phyloP scores from a whole-genome alignment of 2,329 filamentous ascomycete species.

The Verruconis gallopava region DNA sequence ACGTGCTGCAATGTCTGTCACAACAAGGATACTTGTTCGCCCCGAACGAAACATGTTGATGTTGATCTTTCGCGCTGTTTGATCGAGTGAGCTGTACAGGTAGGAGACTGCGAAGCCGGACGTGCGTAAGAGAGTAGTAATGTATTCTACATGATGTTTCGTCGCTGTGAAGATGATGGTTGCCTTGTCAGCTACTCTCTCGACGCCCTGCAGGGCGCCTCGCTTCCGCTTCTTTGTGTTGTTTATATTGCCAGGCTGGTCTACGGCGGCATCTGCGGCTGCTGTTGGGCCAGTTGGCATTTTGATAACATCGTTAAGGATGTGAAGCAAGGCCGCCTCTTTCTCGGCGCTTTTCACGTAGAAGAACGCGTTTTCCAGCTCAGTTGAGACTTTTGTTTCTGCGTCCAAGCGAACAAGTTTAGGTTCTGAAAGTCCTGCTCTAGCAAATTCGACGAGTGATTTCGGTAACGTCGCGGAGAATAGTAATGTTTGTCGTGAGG shows the following conservation, averaged over 20 bases:
- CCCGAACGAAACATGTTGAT: conserved; percentile 81
- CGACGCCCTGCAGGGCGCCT: conserved; percentile 26
- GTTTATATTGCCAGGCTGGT: conserved; percentile 24
- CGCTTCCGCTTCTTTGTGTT: conserved; percentile 62
- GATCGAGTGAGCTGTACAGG: conserved; percentile 87
- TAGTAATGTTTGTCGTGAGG: conserved; percentile 74
- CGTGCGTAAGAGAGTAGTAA: conserved; percentile 64
- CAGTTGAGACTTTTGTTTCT: conserved; percentile 90
- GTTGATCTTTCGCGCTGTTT: conserved; percentile 82
- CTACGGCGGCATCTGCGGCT: conserved; percentile 25
- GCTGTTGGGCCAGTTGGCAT: conserved; percentile 60
- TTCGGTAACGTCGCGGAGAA: conserved; percentile 94
- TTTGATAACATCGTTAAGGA: conserved; percentile 84
- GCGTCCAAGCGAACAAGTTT: conserved; percentile 81
- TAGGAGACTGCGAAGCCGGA: conserved; percentile 85
- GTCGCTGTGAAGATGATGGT: conserved; percentile 93
- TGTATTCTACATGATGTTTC: conserved; percentile 94
- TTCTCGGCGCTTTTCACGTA: conserved; percentile 85
- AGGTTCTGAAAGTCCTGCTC: conserved; percentile 85
- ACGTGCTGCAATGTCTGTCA: conserved; percentile 90
- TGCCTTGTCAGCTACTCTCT: conserved; percentile 34
- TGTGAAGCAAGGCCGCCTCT: conserved; percentile 79
- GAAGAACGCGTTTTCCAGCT: conserved; percentile 93
- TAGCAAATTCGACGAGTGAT: conserved; percentile 88
- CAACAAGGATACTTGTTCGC: conserved; percentile 78